Evolutionary conservation across 768 basidiomycete species (phyloP), one percentile per base, ranked within the genome.

Genomic region (Boletus pseudo-olivaceus): DNA sequence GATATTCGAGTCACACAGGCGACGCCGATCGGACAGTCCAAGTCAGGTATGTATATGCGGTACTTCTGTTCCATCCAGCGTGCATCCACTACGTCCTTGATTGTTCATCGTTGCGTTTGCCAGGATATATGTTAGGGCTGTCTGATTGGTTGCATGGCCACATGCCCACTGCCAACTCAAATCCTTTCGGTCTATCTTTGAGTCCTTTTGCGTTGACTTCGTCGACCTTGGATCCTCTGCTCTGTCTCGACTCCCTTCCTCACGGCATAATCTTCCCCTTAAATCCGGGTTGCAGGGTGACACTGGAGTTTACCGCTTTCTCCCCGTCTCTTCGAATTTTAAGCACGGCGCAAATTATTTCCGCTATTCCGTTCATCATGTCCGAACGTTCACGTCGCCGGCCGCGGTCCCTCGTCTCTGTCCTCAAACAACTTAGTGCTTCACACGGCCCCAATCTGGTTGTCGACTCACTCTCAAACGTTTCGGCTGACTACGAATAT

Each of bases 341-440:
- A 40, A 73, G 74, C 35, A 58, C 66, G 3, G 51, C 67, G 3
- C 78, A 76, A 58, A 60, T 78, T 33, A 55, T 78, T 29, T 77
- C 77, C 50, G 65, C 76, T 4, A 49, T 80, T 5, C 78, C 81
- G 5, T 80, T 79, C 59, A 64, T 75, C 51, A 60, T 70, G 10
- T 66, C 71, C 27, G 63, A 60, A 47, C 63, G 63, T 57, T 46
- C 63, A 38, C 35, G 70, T 11, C 75, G 79, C 30, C 67, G 77
- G 10, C 69, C 77, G 14, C 57, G 70, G 6, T 62, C 71, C 7
- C 62, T 81, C 20, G 66, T 72, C 20, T 70, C 66, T 15, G 59
- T 81, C 47, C 67, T 78, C 23, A 61, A 73, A 45, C 57, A 70
- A 2, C 65, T 81, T 14, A 62, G 61, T 10, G 67, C 69, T 15